Percentiles rank a stretch among this genome's conserved stretches.
Evolutionary conservation across 306 rosid genomes (phyloP).

Genomic region (Rosa rugosa): DNA sequence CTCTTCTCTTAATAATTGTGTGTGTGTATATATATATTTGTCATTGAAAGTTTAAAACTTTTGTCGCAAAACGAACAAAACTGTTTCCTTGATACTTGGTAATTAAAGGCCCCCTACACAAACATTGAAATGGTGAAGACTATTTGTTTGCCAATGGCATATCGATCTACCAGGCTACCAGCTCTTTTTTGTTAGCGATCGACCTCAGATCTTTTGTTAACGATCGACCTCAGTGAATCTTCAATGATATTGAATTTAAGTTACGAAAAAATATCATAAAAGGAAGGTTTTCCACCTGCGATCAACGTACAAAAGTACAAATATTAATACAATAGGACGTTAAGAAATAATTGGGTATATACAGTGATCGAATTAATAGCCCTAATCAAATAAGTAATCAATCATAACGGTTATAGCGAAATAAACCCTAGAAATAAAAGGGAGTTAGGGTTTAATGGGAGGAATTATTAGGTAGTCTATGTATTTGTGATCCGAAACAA

Average conservation of each 20-base stretch:
- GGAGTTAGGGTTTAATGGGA: background rate
- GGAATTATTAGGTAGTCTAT: background rate
- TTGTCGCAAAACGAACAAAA: too few relatives aligned
- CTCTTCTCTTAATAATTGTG: too few relatives aligned
- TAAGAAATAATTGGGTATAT: background rate
- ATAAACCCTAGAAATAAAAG: constrained; percentile 21
- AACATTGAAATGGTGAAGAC: background rate
- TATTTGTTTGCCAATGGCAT: background rate
- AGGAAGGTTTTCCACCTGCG: background rate
- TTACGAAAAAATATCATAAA: background rate
- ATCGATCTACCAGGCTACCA: too few relatives aligned
- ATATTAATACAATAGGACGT: background rate
- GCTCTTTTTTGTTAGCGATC: background rate
- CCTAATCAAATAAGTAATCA: constrained; percentile 6
- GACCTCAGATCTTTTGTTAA: too few relatives aligned
- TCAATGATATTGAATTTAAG: background rate
- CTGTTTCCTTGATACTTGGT: background rate
- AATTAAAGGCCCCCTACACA: too few relatives aligned
- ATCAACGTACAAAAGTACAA: background rate
- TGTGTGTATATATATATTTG: background rate
- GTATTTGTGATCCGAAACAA: background rate
- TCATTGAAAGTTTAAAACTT: background rate
- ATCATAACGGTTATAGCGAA: background rate
- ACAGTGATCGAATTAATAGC: background rate
- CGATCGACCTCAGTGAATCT: background rate